These are phyloP conservation scores for Colletotrichum lini DNA, from an alignment of 2,329 filamentous ascomycete genomes.

Conservation along the genomic window DNA sequence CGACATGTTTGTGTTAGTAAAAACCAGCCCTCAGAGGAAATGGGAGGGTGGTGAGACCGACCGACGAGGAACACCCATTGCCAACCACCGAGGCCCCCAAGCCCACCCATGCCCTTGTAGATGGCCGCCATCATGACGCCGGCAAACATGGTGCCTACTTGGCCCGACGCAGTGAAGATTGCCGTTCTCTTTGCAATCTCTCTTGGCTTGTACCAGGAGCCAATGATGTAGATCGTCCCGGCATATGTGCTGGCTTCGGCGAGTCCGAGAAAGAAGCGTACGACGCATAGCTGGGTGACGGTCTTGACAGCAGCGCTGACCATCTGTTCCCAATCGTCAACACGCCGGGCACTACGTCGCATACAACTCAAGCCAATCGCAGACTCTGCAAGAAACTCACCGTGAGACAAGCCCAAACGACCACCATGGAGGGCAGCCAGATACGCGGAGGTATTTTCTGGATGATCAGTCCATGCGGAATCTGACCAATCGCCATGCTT, in stretches of 20 bases:
- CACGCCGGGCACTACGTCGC: too few relatives aligned
- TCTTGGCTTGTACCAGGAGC: constrained; percentile 71
- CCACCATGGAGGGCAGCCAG: constrained; percentile 63
- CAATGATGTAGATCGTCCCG: constrained; percentile 60
- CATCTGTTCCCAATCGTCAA: constrained; percentile 36
- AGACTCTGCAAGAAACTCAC: background rate
- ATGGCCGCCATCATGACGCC: constrained; percentile 68
- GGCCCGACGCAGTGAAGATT: constrained; percentile 73
- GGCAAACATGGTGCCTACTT: constrained; percentile 72
- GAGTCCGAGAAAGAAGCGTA: constrained; percentile 57
- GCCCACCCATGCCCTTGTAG: constrained; percentile 57
- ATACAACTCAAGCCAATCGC: background rate
- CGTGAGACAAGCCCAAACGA: constrained; percentile 58
- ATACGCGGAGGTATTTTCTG: constrained; percentile 64
- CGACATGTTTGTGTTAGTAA: background rate
- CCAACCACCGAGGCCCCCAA: constrained; percentile 65
- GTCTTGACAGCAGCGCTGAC: constrained; percentile 44
- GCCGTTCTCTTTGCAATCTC: constrained; percentile 75
- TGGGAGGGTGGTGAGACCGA: background rate
- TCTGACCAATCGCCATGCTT: constrained; percentile 55
- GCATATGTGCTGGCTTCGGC: constrained; percentile 57
- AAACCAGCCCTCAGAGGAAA: background rate
- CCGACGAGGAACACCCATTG: constrained; percentile 57
- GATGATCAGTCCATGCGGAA: constrained; percentile 61
- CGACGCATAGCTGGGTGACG: constrained; percentile 53